These are phyloP conservation scores for Flagelloscypha sp. DNA, from an alignment of 768 basidiomycete species.

Conservation along the genomic window DNA sequence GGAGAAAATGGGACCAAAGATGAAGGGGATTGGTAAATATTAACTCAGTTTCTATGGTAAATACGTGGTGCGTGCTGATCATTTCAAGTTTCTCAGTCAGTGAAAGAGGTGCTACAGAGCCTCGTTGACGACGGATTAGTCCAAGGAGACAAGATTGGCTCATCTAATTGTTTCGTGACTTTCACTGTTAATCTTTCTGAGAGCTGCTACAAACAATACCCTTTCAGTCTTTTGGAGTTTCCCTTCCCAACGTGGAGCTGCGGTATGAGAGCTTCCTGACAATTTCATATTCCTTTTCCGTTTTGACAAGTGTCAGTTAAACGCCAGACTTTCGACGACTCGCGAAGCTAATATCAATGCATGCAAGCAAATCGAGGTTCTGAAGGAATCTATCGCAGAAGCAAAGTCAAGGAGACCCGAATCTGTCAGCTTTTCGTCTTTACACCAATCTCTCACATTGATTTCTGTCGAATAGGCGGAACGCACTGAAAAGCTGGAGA, in stretches of 20 bases:
- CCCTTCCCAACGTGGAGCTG: slow-evolving; percentile 77
- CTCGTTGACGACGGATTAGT: slow-evolving; percentile 84
- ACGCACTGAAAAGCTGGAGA: slow-evolving; percentile 45
- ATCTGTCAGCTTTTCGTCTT: slow-evolving; percentile 33
- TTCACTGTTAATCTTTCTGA: slow-evolving; percentile 6
- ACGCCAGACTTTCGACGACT: slow-evolving; percentile 42
- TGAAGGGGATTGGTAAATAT: slow-evolving; percentile 77
- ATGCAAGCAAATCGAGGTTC: slow-evolving; percentile 44
- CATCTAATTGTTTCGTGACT: slow-evolving; percentile 76
- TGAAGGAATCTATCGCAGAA: slow-evolving; percentile 35
- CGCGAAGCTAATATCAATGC: slow-evolving; percentile 29
- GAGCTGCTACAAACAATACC: slow-evolving; percentile 3
- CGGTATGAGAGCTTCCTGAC: slow-evolving; percentile 33
- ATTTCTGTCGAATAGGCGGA: slow-evolving; percentile 34
- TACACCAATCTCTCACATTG: not conserved
- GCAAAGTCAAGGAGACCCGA: slow-evolving; percentile 51
- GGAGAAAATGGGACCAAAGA: slow-evolving; percentile 80
- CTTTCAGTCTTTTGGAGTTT: slow-evolving; percentile 89
- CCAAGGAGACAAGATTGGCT: slow-evolving; percentile 86
- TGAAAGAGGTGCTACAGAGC: slow-evolving; percentile 86
- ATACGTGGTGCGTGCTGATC: not conserved
- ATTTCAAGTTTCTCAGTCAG: slow-evolving; percentile 69
- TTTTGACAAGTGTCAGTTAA: slow-evolving; percentile 48
- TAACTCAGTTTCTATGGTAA: not conserved
- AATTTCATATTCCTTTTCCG: slow-evolving; percentile 2